Percentiles rank a stretch among this genome's conserved stretches.
These are phyloP conservation scores for Metschnikowia arizonensis DNA, from an alignment of 805 yeast species.

Conservation along the genomic window DNA sequence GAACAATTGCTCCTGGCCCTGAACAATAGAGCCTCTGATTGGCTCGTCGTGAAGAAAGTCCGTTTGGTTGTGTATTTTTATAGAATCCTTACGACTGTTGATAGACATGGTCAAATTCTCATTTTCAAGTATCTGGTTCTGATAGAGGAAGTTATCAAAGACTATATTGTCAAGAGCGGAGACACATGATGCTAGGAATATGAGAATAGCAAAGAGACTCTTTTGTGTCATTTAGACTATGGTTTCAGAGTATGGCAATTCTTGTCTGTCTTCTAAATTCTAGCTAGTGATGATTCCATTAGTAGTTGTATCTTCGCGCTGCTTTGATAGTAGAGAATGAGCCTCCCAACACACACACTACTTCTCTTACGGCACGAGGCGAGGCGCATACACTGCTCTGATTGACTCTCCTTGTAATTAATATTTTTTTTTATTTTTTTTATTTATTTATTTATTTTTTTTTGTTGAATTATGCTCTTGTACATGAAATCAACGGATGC, in stretches of 20 bases:
- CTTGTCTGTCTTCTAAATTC: not conserved
- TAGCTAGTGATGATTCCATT: not conserved
- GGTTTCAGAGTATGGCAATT: not conserved
- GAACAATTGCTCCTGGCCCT: slow-evolving; percentile 39
- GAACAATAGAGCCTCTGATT: slow-evolving; percentile 31
- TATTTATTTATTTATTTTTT: too few species aligned
- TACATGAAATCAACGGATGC: too few species aligned
- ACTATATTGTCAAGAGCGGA: not conserved
- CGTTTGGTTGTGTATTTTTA: not conserved
- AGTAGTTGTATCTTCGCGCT: slow-evolving; percentile 1
- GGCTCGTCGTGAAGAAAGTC: slow-evolving; percentile 19
- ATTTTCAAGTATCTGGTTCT: not conserved
- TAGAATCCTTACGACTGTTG: not conserved
- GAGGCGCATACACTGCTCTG: too few species aligned
- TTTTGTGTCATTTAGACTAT: not conserved
- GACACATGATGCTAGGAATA: not conserved
- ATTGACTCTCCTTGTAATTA: too few species aligned
- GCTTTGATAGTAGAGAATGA: slow-evolving; percentile 1
- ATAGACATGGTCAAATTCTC: not conserved
- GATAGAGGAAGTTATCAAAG: not conserved
- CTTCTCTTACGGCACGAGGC: too few species aligned
- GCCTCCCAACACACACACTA: not conserved
- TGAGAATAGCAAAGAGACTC: not conserved
- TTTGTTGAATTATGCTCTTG: too few species aligned
- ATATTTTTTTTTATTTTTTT: too few species aligned